Evolutionary conservation across 768 basidiomycete species (phyloP).

Genomic region (Mrakia blollopis): DNA sequence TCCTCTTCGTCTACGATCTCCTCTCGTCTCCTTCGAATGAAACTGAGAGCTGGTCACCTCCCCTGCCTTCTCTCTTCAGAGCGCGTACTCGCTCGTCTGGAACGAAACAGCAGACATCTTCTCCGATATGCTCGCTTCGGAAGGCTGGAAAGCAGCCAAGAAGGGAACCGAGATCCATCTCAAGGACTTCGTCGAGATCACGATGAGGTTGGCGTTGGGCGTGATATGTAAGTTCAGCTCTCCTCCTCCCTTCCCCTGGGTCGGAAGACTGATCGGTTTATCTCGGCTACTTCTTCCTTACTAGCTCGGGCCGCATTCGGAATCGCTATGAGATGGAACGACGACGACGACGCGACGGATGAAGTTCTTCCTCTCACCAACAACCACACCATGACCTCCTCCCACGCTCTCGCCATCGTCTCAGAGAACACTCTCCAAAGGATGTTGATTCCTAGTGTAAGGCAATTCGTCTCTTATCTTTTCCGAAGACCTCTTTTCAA

Average conservation of each 20-base stretch:
- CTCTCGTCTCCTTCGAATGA: background rate
- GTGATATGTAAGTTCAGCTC: slow-evolving; percentile 5
- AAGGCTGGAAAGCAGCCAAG: background rate
- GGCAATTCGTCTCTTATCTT: background rate
- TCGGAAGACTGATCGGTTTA: too few relatives aligned
- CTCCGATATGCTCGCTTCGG: slow-evolving; percentile 15
- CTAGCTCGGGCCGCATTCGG: slow-evolving; percentile 22
- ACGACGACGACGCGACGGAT: background rate
- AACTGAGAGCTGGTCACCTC: background rate
- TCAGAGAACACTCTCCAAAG: background rate
- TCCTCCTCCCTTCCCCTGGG: background rate
- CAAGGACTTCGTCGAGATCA: slow-evolving; percentile 1
- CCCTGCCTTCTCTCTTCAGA: background rate
- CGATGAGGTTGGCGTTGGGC: slow-evolving; percentile 19
- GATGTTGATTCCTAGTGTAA: background rate
- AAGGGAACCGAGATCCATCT: slow-evolving; percentile 15
- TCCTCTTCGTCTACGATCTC: too few relatives aligned
- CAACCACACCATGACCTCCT: slow-evolving; percentile 11
- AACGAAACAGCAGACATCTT: background rate
- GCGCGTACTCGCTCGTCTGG: slow-evolving; percentile 15
- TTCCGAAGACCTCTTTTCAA: background rate
- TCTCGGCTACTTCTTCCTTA: background rate
- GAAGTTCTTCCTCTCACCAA: background rate
- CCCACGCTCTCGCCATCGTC: slow-evolving; percentile 16
- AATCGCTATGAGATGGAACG: slow-evolving; percentile 15